These are phyloP conservation scores for Triglochin maritima DNA, from an alignment of 106 monocot genomes.

Conservation along the genomic window DNA sequence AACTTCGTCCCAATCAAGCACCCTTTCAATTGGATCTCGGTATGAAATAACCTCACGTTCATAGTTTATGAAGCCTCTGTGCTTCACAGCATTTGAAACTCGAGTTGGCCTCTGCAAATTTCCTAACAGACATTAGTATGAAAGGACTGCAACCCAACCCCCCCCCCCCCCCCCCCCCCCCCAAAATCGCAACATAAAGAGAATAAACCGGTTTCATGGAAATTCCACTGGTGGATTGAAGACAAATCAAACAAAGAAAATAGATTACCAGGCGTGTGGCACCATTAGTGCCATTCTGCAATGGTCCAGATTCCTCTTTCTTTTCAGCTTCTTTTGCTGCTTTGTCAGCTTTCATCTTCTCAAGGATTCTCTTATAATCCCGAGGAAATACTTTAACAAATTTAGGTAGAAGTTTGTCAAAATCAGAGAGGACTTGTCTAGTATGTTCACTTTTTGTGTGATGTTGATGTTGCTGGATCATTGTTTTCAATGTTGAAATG, in stretches of 20 bases:
- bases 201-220: not conserved
- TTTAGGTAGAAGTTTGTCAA: slow-evolving; percentile 51
- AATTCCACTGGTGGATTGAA: not conserved
- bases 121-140: not conserved
- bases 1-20: slow-evolving; percentile 83
- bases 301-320: slow-evolving; percentile 38
- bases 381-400: slow-evolving; percentile 87
- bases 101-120: slow-evolving; percentile 38
- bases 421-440: slow-evolving; percentile 45
- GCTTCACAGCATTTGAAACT: slow-evolving; percentile 55
- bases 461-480: slow-evolving; percentile 84
- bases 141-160: not conserved
- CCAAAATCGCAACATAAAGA: not conserved
- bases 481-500: slow-evolving; percentile 48
- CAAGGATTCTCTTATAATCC: slow-evolving; percentile 70
- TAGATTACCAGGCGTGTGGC: slow-evolving; percentile 34
- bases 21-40: slow-evolving; percentile 52
- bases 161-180: too few relatives aligned
- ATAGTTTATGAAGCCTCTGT: slow-evolving; percentile 66
- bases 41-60: slow-evolving; percentile 61
- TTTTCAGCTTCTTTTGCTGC: slow-evolving; percentile 36
- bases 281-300: slow-evolving; percentile 14
- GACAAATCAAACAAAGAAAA: not conserved
- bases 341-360: slow-evolving; percentile 44
- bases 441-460: slow-evolving; percentile 56